These are phyloP conservation scores for Olyra latifolia DNA, from an alignment of 176 grass and related monocot genomes.

Conservation along the genomic window DNA sequence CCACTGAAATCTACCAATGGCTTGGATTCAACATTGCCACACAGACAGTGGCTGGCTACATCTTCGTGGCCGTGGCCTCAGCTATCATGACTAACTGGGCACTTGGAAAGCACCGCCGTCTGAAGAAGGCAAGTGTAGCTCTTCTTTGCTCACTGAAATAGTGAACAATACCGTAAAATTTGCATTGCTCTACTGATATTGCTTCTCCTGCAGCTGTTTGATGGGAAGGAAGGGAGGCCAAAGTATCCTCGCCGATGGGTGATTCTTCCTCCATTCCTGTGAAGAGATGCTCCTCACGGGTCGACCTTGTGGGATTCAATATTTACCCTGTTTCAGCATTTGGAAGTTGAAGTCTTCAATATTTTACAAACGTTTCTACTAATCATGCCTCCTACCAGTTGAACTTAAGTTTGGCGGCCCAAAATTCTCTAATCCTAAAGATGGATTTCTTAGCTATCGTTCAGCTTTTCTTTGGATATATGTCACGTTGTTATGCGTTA, in stretches of 20 bases:
- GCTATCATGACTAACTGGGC: constrained; percentile 98
- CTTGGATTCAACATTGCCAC: constrained; percentile 92
- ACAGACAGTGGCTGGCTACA: constrained; percentile 80
- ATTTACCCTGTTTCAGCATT: not conserved
- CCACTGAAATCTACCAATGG: constrained; percentile 99
- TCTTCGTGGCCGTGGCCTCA: constrained; percentile 75
- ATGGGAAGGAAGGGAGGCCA: constrained; percentile 76
- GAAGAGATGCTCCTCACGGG: not conserved
- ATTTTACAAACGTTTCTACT: constrained; percentile 12
- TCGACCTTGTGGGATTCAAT: not conserved
- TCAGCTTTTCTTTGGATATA: not conserved
- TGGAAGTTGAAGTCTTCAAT: constrained; percentile 9
- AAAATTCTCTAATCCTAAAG: constrained; percentile 17
- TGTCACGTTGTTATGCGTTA: not conserved
- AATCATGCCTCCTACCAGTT: constrained; percentile 20
- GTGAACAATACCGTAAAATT: not conserved
- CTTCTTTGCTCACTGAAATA: not conserved
- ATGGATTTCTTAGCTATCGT: constrained; percentile 15
- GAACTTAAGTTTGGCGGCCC: not conserved
- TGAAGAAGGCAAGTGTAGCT: constrained; percentile 69
- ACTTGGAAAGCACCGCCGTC: constrained; percentile 74
- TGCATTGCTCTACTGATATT: constrained; percentile 13
- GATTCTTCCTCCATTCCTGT: constrained; percentile 90
- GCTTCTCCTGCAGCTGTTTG: constrained; percentile 69
- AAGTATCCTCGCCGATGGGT: constrained; percentile 92